Percentiles rank a stretch among this genome's conserved stretches.
These are phyloP conservation scores for Leishmania braziliensis DNA, from an alignment of 208 protist genomes.

Conservation along the genomic window DNA sequence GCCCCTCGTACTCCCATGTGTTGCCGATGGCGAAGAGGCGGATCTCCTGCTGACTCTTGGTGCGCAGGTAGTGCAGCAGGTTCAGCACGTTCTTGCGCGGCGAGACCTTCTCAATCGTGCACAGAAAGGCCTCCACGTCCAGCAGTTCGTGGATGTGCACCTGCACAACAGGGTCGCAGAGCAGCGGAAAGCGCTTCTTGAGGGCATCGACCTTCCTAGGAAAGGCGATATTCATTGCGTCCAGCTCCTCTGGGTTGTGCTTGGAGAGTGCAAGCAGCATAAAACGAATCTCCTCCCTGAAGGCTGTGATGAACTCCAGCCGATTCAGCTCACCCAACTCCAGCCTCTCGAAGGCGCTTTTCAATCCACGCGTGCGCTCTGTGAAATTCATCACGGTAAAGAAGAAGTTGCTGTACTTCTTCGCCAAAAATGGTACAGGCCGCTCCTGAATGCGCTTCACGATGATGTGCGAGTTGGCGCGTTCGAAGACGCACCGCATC, in stretches of 20 bases:
- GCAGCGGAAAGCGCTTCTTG: constrained; percentile 62
- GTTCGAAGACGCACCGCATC: constrained; percentile 77
- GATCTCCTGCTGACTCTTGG: constrained; percentile 81
- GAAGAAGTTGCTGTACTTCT: constrained; percentile 78
- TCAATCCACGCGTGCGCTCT: constrained; percentile 49
- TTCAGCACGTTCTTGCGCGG: constrained; percentile 84
- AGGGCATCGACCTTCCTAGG: constrained; percentile 52
- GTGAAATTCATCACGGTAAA: constrained; percentile 69
- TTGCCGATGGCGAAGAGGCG: constrained; percentile 75
- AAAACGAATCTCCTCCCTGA: constrained; percentile 57
- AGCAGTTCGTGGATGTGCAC: constrained; percentile 61
- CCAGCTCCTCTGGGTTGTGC: constrained; percentile 67
- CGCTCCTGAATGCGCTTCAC: constrained; percentile 33
- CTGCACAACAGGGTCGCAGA: constrained; percentile 69
- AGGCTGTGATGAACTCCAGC: constrained; percentile 59
- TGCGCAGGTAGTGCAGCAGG: constrained; percentile 74
- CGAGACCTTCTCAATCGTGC: constrained; percentile 74
- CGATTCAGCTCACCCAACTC: constrained; percentile 79
- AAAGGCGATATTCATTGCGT: constrained; percentile 55
- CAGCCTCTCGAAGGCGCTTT: constrained; percentile 62
- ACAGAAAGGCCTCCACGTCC: constrained; percentile 72
- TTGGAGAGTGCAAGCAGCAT: constrained; percentile 64
- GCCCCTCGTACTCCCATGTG: constrained; percentile 76
- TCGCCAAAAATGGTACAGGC: constrained; percentile 53
- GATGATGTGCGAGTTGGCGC: constrained; percentile 58